Percentiles rank a stretch among this genome's conserved stretches.
Conservation (phyloP, 768 basidiomycete species). For the Cystofilobasidium ferigula region DNA sequence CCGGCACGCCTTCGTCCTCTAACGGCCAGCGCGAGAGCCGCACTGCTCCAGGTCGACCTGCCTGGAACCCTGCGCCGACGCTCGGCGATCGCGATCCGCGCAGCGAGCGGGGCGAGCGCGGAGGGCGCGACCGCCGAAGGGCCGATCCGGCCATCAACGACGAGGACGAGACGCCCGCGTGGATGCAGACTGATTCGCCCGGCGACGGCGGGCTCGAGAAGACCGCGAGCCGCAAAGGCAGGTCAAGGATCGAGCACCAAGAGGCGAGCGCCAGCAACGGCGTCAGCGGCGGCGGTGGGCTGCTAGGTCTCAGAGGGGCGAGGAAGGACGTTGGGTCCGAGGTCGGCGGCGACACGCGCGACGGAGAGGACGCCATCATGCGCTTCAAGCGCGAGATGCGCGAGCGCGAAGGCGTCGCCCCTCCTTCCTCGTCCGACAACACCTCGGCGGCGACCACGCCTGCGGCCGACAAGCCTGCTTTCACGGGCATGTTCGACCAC, state of each 20-base stretch:
- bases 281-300: background rate
- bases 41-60: conserved; percentile 13
- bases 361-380: conserved; percentile 22
- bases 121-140: conserved; percentile 7
- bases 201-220: background rate
- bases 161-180: conserved; percentile 18
- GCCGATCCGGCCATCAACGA: conserved; percentile 5
- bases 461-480: background rate
- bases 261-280: background rate
- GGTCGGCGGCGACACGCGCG: background rate
- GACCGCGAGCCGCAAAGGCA: background rate
- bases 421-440: background rate
- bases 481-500: background rate
- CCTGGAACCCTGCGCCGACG: conserved; percentile 20
- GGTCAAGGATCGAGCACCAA: background rate
- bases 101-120: conserved; percentile 4
- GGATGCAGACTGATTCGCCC: conserved; percentile 7
- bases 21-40: background rate
- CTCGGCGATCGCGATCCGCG: conserved; percentile 4
- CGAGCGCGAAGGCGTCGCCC: conserved; percentile 4
- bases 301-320: background rate
- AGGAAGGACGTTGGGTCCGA: background rate
- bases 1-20: background rate
- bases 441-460: background rate
- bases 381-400: conserved; percentile 26